Base-by-base conservation (phyloP, 306 rosid genomes). In the Corylus avellana region DNA sequence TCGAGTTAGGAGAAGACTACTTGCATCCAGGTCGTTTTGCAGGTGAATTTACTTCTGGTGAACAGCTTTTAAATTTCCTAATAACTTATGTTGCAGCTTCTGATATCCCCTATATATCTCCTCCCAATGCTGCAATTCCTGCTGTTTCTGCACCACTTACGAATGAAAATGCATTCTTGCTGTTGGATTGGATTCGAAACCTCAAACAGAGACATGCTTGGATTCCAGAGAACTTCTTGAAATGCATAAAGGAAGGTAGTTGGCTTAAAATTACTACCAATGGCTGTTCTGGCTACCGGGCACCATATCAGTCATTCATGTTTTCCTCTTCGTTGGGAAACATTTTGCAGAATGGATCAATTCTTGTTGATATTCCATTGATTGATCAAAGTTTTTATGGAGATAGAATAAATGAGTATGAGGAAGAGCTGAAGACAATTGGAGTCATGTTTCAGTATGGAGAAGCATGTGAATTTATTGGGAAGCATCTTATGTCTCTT, bases 381-480 rank as follows among this genome's bases (percentile, higher is more conserved):
- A 70, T 94, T 78, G 97, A 94, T 80, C 70, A 48, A 44, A 67
- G 9, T 5, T 89, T 79, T 80, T 94, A 94, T 68, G 97, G 87
- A 13, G 32, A 74, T 6, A n/a, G 7, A 73, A 80, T 94, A 74
- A 78, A 58, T 5, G 75, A 55, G 14, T 90, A 90, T 68, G 18
- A 76, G 77, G 92, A 85, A 44, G 98, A 89, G 87, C 84, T 93
- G 32, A 87, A 84, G 59, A 75, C 77, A 54, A 9, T 90, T 72
- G 98, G 98, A 48, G 96, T 94, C 74, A 90, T 88, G 94, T 84
- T 85, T 74, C 86, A 87, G 5, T 89, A 73, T 53, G 85, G 69
- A 17, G 91, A 94, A 87, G 97, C 95, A 3, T 86, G 97, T 76
- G 9, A 29, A 11, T 90, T 82, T 81, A 86, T 94, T 42, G 96